These are phyloP conservation scores for Boletus albobrunnescens DNA, from an alignment of 1,284 basidiomycete genomes.

Conservation along the genomic window DNA sequence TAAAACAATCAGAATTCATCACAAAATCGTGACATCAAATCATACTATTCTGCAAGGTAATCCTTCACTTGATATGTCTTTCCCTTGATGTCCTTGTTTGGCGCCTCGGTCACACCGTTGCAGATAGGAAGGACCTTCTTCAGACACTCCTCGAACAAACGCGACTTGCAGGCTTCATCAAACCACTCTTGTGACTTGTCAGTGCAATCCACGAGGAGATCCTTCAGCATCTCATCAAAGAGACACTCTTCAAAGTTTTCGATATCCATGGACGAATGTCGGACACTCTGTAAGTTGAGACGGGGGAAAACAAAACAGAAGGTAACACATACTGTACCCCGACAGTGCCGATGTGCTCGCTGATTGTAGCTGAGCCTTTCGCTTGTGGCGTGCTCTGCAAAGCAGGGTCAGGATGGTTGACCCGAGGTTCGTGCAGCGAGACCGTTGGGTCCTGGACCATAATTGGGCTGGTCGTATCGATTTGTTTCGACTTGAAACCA, in stretches of 20 bases:
- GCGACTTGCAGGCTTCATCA: background rate
- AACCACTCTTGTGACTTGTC: background rate
- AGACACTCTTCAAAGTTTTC: background rate
- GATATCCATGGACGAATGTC: background rate
- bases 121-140: background rate
- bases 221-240: background rate
- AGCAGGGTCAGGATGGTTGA: background rate
- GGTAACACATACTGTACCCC: background rate
- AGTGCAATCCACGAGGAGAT: background rate
- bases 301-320: background rate
- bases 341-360: background rate
- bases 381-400: background rate
- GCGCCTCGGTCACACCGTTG: no score
- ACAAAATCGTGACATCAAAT: background rate
- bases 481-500: no score
- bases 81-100: background rate
- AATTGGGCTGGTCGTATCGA: no score
- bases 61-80: background rate
- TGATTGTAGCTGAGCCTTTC: background rate
- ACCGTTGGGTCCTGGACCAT: background rate
- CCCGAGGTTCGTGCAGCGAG: background rate
- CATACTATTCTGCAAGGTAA: background rate
- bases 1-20: background rate
- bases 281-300: background rate
- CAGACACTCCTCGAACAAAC: background rate